Evolutionary conservation across 345 rosid genomes (phyloP).

Genomic region (Garcia nutans): DNA sequence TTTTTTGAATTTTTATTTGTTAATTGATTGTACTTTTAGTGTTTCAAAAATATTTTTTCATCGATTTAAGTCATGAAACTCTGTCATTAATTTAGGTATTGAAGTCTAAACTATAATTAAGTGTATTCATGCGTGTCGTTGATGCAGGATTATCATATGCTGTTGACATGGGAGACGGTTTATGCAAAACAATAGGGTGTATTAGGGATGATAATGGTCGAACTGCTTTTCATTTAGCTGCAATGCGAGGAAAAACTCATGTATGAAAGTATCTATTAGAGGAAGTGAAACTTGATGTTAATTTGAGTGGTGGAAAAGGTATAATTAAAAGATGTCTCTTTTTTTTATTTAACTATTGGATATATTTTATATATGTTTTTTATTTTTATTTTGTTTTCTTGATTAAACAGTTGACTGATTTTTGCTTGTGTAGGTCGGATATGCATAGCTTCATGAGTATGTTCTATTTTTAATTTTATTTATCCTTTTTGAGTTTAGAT

Average conservation of each 20-base stretch:
- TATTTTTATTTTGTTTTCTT: not conserved
- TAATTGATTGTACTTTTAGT: not conserved
- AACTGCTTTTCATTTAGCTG: slow-evolving; percentile 21
- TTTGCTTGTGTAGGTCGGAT: no score
- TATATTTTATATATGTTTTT: not conserved
- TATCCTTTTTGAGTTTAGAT: no score
- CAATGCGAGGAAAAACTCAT: slow-evolving; percentile 7
- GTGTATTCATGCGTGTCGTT: not conserved
- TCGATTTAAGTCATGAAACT: no score
- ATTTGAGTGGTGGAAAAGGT: slow-evolving; percentile 14
- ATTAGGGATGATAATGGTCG: slow-evolving; percentile 3
- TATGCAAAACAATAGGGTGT: not conserved
- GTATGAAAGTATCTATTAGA: slow-evolving; percentile 18
- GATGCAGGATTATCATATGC: not conserved
- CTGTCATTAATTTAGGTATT: no score
- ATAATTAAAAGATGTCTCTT: not conserved
- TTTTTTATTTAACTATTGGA: no score
- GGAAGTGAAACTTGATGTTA: slow-evolving; percentile 14
- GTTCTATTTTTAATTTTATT: no score
- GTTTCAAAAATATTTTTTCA: no score
- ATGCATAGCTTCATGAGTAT: no score
- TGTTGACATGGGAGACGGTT: not conserved
- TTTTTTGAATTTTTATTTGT: not conserved
- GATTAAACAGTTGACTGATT: no score
- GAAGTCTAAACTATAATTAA: no score